A percentile compares a stretch with the other conserved stretches of the same genome.
phyloP scores from a whole-genome alignment of 169 alveolate species.

The Plasmodium knowlesi region DNA sequence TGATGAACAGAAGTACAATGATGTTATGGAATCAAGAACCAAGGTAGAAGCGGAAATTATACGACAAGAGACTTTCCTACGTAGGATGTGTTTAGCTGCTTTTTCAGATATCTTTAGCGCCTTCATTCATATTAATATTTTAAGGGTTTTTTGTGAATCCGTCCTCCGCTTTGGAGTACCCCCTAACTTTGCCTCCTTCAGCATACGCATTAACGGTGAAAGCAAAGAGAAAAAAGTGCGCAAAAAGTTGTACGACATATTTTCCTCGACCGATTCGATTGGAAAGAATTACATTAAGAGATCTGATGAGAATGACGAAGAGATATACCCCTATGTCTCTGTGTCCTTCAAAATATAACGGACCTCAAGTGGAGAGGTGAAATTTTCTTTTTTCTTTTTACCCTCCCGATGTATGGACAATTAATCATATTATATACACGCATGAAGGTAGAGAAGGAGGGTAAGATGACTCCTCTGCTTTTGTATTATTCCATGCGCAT shows the following conservation, averaged over 20 bases:
- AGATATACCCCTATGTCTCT: constrained; percentile 62
- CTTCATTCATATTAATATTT: constrained; percentile 90
- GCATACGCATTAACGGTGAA: constrained; percentile 78
- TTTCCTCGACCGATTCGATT: constrained; percentile 40
- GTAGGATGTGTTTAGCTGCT: constrained; percentile 89
- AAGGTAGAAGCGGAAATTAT: constrained; percentile 88
- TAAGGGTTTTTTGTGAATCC: constrained; percentile 92
- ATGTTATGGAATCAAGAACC: constrained; percentile 82
- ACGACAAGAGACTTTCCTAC: constrained; percentile 89
- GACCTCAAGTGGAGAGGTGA: not conserved
- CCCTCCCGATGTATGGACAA: not conserved
- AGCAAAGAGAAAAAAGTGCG: constrained; percentile 67
- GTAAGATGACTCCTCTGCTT: not conserved
- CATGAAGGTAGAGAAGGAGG: not conserved
- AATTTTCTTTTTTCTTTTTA: not conserved
- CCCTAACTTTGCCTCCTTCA: constrained; percentile 87
- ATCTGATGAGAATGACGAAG: constrained; percentile 62
- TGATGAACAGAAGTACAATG: constrained; percentile 86
- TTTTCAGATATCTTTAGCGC: constrained; percentile 91
- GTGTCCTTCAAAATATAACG: constrained; percentile 59
- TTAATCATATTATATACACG: not conserved
- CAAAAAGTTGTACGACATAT: constrained; percentile 43
- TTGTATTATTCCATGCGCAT: not conserved
- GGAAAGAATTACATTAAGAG: constrained; percentile 45
- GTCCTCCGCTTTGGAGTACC: constrained; percentile 93